Conservation (phyloP, 2,329 filamentous ascomycete genomes). For the Ophiostoma quercus region DNA sequence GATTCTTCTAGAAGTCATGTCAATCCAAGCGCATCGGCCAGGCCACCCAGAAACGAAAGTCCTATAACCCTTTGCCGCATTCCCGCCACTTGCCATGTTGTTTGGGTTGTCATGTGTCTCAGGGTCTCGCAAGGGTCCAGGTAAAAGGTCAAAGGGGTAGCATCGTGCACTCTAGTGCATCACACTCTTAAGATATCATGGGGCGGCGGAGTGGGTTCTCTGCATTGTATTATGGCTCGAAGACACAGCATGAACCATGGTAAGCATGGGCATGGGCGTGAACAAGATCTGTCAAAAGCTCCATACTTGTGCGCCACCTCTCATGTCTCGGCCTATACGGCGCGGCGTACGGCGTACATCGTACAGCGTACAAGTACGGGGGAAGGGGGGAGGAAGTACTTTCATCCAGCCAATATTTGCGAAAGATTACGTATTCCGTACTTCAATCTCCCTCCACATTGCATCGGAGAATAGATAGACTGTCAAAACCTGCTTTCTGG, state of each 20-base stretch:
- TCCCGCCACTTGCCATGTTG: background rate
- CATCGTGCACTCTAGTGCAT: background rate
- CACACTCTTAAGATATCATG: background rate
- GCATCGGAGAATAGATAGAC: background rate
- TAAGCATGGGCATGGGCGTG: background rate
- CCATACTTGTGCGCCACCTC: background rate
- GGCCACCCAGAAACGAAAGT: background rate
- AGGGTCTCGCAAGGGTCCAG: background rate
- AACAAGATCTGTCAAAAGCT: background rate
- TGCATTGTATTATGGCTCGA: background rate
- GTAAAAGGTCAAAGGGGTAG: background rate
- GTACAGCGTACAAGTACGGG: too few relatives aligned
- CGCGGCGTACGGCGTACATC: background rate
- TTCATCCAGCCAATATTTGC: background rate
- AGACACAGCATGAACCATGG: background rate
- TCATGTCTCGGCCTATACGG: background rate
- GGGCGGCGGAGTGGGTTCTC: background rate
- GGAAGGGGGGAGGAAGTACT: background rate
- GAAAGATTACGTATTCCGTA: background rate
- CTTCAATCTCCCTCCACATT: background rate
- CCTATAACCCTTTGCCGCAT: background rate
- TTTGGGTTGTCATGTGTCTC: background rate
- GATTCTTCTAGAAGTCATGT: background rate
- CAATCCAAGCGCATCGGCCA: background rate
- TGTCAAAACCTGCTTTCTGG: background rate